A percentile compares a stretch with the other conserved stretches of the same genome.
Evolutionary conservation across 2,329 filamentous ascomycete genomes (phyloP).

Genomic region (Juglanconis oblonga): DNA sequence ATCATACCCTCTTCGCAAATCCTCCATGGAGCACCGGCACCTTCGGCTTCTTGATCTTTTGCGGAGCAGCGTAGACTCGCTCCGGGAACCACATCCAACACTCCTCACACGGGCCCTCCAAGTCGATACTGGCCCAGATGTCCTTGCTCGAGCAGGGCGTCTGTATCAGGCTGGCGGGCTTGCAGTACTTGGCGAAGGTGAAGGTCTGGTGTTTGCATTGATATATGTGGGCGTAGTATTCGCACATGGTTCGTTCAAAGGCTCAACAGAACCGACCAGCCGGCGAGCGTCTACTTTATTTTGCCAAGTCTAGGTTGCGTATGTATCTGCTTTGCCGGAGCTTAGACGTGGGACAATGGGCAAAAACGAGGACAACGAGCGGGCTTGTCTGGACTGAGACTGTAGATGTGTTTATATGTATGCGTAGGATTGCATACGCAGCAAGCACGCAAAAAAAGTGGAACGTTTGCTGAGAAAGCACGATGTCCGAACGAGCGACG

Average conservation of each 20-base stretch:
- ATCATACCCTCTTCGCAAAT: neutral
- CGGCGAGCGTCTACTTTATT: neutral
- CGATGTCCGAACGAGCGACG: neutral
- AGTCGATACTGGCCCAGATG: conserved; percentile 35
- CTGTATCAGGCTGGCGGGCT: conserved; percentile 33
- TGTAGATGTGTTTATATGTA: neutral
- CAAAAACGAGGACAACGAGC: too few relatives aligned
- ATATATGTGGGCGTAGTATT: conserved; percentile 37
- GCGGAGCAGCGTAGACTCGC: neutral
- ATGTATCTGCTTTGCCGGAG: too few relatives aligned
- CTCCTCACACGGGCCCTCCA: conserved; percentile 34
- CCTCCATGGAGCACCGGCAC: neutral
- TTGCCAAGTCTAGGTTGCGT: too few relatives aligned
- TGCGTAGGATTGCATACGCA: neutral
- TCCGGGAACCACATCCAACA: conserved; percentile 30
- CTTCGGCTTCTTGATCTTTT: neutral
- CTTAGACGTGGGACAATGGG: too few relatives aligned
- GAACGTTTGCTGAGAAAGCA: neutral
- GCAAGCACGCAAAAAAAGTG: neutral
- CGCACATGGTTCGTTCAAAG: conserved; percentile 27
- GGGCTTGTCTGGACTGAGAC: neutral
- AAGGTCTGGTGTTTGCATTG: conserved; percentile 32
- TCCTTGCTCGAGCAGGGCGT: conserved; percentile 31
- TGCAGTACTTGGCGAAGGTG: conserved; percentile 35
- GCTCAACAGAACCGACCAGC: too few relatives aligned